Evolutionary conservation across 164 flowering plant genomes (phyloP), one percentile per base, ranked within the genome.

Genomic region (Liriodendron chinense): DNA sequence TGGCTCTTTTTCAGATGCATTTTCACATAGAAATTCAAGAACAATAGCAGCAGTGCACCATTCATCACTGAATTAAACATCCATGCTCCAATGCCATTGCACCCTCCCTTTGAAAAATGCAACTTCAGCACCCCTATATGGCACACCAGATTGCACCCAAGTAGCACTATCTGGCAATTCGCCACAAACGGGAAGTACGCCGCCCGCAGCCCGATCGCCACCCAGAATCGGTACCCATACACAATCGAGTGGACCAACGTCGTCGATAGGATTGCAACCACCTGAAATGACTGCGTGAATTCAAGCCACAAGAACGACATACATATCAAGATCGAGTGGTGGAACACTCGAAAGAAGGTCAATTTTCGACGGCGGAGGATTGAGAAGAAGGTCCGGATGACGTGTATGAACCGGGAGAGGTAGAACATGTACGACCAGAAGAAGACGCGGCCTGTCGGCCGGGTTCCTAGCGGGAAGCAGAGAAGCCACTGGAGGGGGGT

Each of bases 31-130:
- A 79, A 85, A 71, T 85, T 84, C 75, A 88, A 48, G 59, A 84
- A 83, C 24, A 85, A 66, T 12, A 84, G 9, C 13, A 86, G 62
- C 74, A 86, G 75, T 0, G 86, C 86, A 1, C 79, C 84, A 64
- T 88, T 86, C 10, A 88, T 78, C 7, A 88, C 81, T 7, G 91
- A 88, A 76, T 88, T 88, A 64, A 87, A 81, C 20, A 67, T 73
- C 98, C 94, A 93, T 0, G 96, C 96, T 0, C 94, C 96, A 49
- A 93, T 87, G 2, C 98, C 96, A 70, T 90, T 88, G 74, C 98
- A 93, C 49, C 93, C 94, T 0, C 94, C 98, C 75, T 84, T 89
- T 74, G 81, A 10, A 34, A 88, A 83, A 74, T 93, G 98, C 79
- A 93, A 53, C 73, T 83, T 3, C 23, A 90, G 82, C 2, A 90